Evolutionary conservation across 306 rosid genomes (phyloP), one percentile per base, ranked within the genome.

Genomic region (Neltuma alba): DNA sequence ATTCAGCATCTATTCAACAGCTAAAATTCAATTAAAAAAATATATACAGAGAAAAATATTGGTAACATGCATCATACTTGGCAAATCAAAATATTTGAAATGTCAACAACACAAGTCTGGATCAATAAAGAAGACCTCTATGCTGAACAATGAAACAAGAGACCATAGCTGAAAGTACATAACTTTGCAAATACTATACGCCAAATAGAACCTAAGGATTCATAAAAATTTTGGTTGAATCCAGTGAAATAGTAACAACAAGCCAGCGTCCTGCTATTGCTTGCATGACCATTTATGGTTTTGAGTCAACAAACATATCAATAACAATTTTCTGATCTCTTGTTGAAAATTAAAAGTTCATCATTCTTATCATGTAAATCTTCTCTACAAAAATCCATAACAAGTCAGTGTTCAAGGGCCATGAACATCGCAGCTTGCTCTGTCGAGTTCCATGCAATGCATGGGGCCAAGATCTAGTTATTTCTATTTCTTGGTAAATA

Each of bases 241-340:
- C n/a, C n/a, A 72, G 40, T 38, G 75, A 66, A 71, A 68, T 44
- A 67, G 27, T 63, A 72, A 72, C n/a, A 67, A 72, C 37, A 36
- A 63, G 37, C 11, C 30, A 9, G 36, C 4, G 44, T 66, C 40
- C 31, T 60, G 3, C 14, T 47, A 65, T 68, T 30, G n/a, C n/a
- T n/a, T n/a, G 36, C 58, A 30, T 7, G 30, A 70, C 20, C 36
- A 37, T 65, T 55, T 57, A 45, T 23, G 57, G 68, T 38, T 40
- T 58, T 60, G 3, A 72, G 48, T 33, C 63, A 20, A 81, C 25
- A 58, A 60, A 45, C 27, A 33, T 64, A 60, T 38, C 14, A 60
- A 64, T 47, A 70, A 74, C 36, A 47, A 45, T 27, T 64, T 57
- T 67, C 23, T 69, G 63, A 78, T 62, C 68, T 57, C 54, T 31